These are phyloP conservation scores for Phialemoniopsis sp. DNA, from an alignment of 2,329 filamentous ascomycete species.

Conservation along the genomic window DNA sequence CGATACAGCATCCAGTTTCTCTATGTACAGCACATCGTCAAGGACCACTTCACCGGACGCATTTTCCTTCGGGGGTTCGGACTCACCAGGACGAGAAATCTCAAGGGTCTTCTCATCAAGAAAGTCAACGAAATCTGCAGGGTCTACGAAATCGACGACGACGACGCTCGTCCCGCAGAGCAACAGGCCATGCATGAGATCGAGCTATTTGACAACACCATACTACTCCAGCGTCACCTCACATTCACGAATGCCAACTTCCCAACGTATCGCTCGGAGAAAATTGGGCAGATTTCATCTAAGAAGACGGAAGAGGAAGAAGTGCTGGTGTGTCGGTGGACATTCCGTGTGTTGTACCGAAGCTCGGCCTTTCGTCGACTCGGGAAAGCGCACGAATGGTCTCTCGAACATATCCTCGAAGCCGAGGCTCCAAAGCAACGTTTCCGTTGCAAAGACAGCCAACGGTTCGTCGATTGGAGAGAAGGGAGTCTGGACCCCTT, in stretches of 20 bases:
- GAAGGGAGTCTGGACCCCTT: too few species aligned
- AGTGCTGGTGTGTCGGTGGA: conserved; percentile 49
- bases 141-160: conserved; percentile 32
- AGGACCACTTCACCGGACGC: conserved; percentile 20
- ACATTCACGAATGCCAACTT: conserved; percentile 51
- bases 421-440: conserved; percentile 15
- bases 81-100: conserved; percentile 25
- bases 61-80: conserved; percentile 34
- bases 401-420: conserved; percentile 22
- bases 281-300: conserved; percentile 13
- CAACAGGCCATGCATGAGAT: conserved; percentile 39
- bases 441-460: too few species aligned
- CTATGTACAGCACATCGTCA: conserved; percentile 29
- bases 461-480: too few species aligned
- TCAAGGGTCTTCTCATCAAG: conserved; percentile 29
- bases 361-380: conserved; percentile 13
- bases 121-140: conserved; percentile 38
- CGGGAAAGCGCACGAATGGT: conserved; percentile 26
- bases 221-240: conserved; percentile 31
- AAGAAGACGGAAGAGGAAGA: conserved; percentile 20
- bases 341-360: conserved; percentile 27
- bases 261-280: conserved; percentile 24
- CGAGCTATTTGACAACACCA: conserved; percentile 25
- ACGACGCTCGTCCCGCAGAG: conserved; percentile 23
- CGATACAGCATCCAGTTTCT: conserved; percentile 27